Base-by-base conservation (phyloP, 2,329 filamentous ascomycete genomes). In the Alternaria sp. region DNA sequence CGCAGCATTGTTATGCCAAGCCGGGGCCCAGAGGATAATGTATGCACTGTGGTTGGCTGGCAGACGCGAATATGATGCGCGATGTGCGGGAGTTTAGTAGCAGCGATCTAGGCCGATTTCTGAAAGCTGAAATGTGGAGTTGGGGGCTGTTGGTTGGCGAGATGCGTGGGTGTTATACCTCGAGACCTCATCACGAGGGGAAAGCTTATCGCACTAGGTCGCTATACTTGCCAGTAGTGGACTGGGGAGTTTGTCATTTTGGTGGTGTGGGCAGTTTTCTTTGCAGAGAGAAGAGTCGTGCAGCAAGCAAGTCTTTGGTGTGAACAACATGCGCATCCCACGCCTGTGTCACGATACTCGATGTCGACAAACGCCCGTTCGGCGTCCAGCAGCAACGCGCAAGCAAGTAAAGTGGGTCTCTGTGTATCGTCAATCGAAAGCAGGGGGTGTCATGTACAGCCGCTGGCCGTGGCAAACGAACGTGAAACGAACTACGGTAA, bases 401-500 rank as follows among this genome's bases (percentile, higher is more conserved):
- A 52, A 52, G 49, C 49, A 52, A 36, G 49, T 23, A 52, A 25
- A 52, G 49, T 52, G 49, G 49, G 49, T 52, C 28, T 21, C 21
- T 52, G 28, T 52, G 28, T 52, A 36, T 52, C 28, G 49, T 52
- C 49, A 36, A 52, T 52, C 28, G 19, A 36, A 52, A 12, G 49
- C 49, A 52, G 49, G 49, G 49, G 49, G 49, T 25, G 49, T 15
- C 23, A 32, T 51, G 49, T 21, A 51, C 19, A 21, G 28, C 49
- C 30, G 32, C 28, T 30, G 28, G 19, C 49, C 30, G 32, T 30
- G 44, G 59, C 59, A 53, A 53, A 32, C 59, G 47, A 62, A 62
- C 59, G 45, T 62, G 59, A 62, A 62, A 62, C 59, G 55, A 62
- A 62, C 59, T 59, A 62, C 55, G 40, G 40, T 47, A 46, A 13